Evolutionary conservation across 495 filamentous ascomycete species (phyloP), one percentile per base, ranked within the genome.

Genomic region (Lichenothelia convexa): DNA sequence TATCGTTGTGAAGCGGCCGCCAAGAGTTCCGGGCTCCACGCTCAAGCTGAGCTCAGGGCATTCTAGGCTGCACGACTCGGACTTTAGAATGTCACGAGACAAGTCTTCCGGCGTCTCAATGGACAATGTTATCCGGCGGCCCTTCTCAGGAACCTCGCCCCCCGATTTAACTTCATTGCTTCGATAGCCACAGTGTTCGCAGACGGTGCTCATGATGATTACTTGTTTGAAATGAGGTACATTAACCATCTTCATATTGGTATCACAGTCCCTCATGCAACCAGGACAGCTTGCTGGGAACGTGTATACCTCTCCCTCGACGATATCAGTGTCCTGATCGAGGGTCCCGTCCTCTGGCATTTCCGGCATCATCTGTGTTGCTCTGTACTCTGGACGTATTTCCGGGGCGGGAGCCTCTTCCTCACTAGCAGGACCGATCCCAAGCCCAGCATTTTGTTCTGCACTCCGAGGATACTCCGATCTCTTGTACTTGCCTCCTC

Each of bases 181-280:
- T 35, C 80, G 75, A 57, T 94, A 94, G n/a, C 83, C 86, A 52
- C 89, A 97, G 57, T 78, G 62, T 19, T 80, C 71, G 50, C 89
- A 97, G 35, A 73, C 71, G 8, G 84, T 93, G 46, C 73, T 79
- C 73, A 86, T 93, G 44, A 95, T 61, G 31, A 91, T 69, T 15
- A 95, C 89, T 44, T 94, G 74, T 56, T 93, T 92, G 65, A 99
- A 99, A 55, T 91, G 73, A 0, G 89, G 89, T 37, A 99, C 94
- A 43, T 86, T 76, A 30, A 95, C 80, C 65, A 92, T 84, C 62
- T 93, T 86, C 74, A 93, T 87, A 51, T 89, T 81, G 18, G 87
- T 82, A 5, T 68, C 67, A 56, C 86, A 92, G 4, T 64, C 57
- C 53, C 78, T 80, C 44, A 71, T 68, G 57, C 89, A 99, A 38